Base-by-base conservation (phyloP, 306 rosid genomes). In the Abrus precatorius region DNA sequence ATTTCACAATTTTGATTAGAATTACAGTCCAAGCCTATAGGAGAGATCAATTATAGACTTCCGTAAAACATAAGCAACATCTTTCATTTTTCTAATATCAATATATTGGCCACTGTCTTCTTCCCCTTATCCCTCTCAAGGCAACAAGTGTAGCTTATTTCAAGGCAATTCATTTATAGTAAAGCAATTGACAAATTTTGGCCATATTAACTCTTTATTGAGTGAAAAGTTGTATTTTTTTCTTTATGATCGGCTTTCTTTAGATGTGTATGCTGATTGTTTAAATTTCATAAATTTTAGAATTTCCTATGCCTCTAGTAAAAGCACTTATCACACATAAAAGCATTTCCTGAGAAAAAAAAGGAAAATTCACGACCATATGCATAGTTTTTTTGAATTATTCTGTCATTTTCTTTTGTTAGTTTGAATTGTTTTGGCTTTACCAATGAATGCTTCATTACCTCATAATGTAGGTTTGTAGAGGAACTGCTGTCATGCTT, bases 401-500 rank as follows among this genome's bases (percentile, higher is more conserved):
- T 12, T 32, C 47, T 64, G 34, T 36, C 8, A 30, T 43, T 74
- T 10, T 49, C 49, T 13, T 7, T 48, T 1, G 10, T 41, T 38
- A 11, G 53, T 53, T 66, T 66, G 50, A 52, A 43, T 67, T 33
- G 59, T 64, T 49, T 34, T 32, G 69, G 54, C 3, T 43, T 13
- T 73, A 68, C 66, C 41, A 6, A 34, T 69, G 61, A 10, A 48
- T n/a, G 27, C 66, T 33, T 41, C 30, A 7, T 61, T 45, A 38
- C 36, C n/a, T 77, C 60, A 27, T 66, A 33, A 43, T 84, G 85
- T 91, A 95, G 99, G 98, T 93, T 64, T 95, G 99, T 65, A 90
- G 99, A 84, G 99, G 99, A 86, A 95, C 99, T 69, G 99, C 99
- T 57, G 99, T 95, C 41, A 95, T 95, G 99, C 98, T 95, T 10